These are phyloP conservation scores for Melampsora americana DNA, from an alignment of 1,284 basidiomycete genomes.

Conservation along the genomic window DNA sequence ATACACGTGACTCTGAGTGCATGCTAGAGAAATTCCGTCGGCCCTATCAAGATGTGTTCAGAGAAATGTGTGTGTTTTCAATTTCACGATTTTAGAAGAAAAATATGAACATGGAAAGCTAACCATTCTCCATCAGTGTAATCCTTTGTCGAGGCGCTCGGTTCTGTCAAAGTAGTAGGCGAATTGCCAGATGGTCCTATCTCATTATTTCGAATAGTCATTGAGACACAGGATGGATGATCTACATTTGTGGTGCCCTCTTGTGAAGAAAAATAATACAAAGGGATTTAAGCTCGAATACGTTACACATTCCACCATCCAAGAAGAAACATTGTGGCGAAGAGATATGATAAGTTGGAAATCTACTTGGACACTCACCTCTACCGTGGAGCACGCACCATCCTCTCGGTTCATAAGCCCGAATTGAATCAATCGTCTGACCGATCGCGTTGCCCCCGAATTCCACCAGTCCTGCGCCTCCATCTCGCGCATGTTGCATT, in stretches of 20 bases:
- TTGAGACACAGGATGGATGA: not conserved
- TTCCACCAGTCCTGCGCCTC: not conserved
- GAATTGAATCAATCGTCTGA: not conserved
- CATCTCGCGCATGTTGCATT: not conserved
- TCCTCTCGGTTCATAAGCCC: slow-evolving; percentile 8
- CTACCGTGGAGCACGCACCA: not conserved
- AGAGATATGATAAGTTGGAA: no score
- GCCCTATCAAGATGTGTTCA: not conserved
- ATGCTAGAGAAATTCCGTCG: slow-evolving; percentile 1
- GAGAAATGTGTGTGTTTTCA: no score
- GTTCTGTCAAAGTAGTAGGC: not conserved
- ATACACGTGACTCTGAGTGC: not conserved
- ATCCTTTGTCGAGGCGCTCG: not conserved
- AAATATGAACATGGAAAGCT: not conserved
- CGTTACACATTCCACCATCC: no score
- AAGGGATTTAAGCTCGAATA: no score
- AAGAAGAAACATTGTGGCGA: no score
- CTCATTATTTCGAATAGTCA: slow-evolving; percentile 3
- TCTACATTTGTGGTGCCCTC: not conserved
- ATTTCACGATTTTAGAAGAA: no score
- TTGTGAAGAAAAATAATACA: not conserved
- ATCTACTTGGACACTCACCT: not conserved
- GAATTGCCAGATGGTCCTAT: slow-evolving; percentile 2
- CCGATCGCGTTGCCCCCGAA: not conserved
- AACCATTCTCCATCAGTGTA: not conserved